phyloP scores from a whole-genome alignment of 805 yeast genomes.

The Maudiozyma serrabonitensis region DNA sequence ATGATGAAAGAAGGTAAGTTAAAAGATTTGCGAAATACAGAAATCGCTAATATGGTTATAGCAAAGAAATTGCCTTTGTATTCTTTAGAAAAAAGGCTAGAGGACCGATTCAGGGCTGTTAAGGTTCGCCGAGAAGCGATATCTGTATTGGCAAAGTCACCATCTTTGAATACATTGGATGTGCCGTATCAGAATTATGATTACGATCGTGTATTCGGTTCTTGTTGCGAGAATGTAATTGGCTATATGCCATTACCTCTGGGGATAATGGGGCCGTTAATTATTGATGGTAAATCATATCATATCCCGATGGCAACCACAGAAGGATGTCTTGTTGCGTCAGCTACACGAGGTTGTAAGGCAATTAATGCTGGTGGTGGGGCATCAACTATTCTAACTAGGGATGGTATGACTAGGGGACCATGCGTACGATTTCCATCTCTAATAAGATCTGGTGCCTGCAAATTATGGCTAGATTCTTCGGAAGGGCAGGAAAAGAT shows the following conservation, averaged over 20 bases:
- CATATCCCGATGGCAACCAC: slow-evolving; percentile 99
- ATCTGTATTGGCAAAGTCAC: slow-evolving; percentile 71
- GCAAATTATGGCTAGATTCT: slow-evolving; percentile 91
- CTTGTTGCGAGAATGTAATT: slow-evolving; percentile 97
- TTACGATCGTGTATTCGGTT: slow-evolving; percentile 93
- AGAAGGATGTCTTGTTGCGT: slow-evolving; percentile 97
- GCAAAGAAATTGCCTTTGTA: slow-evolving; percentile 80
- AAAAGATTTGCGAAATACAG: slow-evolving; percentile 56
- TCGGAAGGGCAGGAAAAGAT: slow-evolving; percentile 80
- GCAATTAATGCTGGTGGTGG: slow-evolving; percentile 98
- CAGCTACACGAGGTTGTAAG: slow-evolving; percentile 98
- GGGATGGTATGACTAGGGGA: slow-evolving; percentile 99
- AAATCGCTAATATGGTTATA: slow-evolving; percentile 60
- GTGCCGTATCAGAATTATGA: slow-evolving; percentile 81
- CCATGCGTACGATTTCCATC: slow-evolving; percentile 90
- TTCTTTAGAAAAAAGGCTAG: slow-evolving; percentile 87
- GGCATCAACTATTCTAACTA: slow-evolving; percentile 79
- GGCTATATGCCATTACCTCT: slow-evolving; percentile 95
- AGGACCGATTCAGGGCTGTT: slow-evolving; percentile 87
- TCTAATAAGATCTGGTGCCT: slow-evolving; percentile 81
- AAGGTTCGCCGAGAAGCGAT: slow-evolving; percentile 87
- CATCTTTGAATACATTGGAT: slow-evolving; percentile 58
- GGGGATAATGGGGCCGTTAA: slow-evolving; percentile 95
- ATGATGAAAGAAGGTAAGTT: slow-evolving; percentile 64
- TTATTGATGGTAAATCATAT: slow-evolving; percentile 78